Base-by-base conservation (phyloP, 306 rosid species). In the Cotoneaster glaucophyllus region DNA sequence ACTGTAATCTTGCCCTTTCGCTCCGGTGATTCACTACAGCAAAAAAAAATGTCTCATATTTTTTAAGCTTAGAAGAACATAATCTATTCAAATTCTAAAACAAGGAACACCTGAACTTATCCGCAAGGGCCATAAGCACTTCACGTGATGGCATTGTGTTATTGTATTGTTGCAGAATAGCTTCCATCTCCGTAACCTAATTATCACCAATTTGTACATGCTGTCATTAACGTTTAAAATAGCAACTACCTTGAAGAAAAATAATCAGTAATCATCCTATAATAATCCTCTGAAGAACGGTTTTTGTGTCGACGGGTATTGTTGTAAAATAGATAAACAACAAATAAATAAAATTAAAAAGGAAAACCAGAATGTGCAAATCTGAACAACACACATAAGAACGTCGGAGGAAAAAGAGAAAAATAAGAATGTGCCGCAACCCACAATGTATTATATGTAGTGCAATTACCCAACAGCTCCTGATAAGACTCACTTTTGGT, bases 161-260 rank as follows among this genome's bases (percentile, higher is more conserved):
- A 71, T 90, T 87, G 83, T 92, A 97, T 67, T 81, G 91, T 52
- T 91, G 91, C 82, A 96, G 80, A 84, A 96, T 89, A 78, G 82
- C 81, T 70, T 96, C 99, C 99, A 96, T 96, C 88, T 92, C 99
- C 15, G 83, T 17, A 73, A 90, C 99, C 99, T 96, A 67, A 28
- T 41, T 70, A 64, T 74, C 67, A 71, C 39, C 39, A 81, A 80
- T 61, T 74, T 22, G 14, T 6, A 71, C 21, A 53, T 2, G 22
- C 6, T 58, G 65, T 74, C 32, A 72, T 31, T 50, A 70, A 50
- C 34, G 25, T 67, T 34, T 17, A 34, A 24, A 26, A 59, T 39
- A 12, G 19, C 57, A 28, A 61, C 59, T 57, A 34, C 39, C 32
- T 26, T 74, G 45, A 43, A 65, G 34, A 65, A 63, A 75, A 75